Percentiles rank a stretch among this genome's conserved stretches.
These are phyloP conservation scores for Aspergillus floridensis DNA, from an alignment of 2,329 filamentous ascomycete species.

Conservation along the genomic window DNA sequence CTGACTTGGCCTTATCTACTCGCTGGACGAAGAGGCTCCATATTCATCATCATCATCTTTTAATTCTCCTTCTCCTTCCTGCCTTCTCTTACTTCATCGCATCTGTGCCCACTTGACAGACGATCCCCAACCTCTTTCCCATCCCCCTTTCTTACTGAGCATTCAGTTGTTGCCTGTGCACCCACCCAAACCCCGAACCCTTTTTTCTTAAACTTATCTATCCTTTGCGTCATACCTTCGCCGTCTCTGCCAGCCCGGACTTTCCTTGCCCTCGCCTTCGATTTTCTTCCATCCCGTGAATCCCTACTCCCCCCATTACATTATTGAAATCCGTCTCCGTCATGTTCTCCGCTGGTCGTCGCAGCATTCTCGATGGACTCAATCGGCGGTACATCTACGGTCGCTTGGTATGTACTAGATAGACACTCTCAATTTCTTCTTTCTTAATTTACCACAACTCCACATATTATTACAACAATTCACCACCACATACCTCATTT, in stretches of 20 bases:
- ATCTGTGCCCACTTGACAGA: neutral
- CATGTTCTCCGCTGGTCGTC: constrained; percentile 43
- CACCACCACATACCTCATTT: neutral
- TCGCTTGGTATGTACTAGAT: constrained; percentile 38
- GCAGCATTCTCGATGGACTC: constrained; percentile 44
- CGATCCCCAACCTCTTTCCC: neutral
- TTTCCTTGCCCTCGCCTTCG: constrained; percentile 25
- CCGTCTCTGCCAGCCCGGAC: constrained; percentile 20
- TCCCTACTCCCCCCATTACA: neutral
- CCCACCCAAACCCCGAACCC: neutral
- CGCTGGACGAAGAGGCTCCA: constrained; percentile 1
- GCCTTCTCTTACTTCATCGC: neutral
- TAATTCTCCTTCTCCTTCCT: neutral
- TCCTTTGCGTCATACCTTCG: constrained; percentile 43
- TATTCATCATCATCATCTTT: neutral
- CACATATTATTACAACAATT: neutral
- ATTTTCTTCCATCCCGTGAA: constrained; percentile 18
- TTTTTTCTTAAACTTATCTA: neutral
- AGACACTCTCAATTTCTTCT: neutral
- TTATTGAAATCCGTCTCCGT: constrained; percentile 17
- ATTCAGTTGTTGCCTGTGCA: neutral
- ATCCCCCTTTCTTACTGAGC: neutral
- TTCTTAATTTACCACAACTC: neutral
- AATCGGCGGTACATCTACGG: constrained; percentile 50
- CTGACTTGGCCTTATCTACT: neutral